Base-by-base conservation (phyloP, 129 eudicot species). In the Erigeron canadensis region DNA sequence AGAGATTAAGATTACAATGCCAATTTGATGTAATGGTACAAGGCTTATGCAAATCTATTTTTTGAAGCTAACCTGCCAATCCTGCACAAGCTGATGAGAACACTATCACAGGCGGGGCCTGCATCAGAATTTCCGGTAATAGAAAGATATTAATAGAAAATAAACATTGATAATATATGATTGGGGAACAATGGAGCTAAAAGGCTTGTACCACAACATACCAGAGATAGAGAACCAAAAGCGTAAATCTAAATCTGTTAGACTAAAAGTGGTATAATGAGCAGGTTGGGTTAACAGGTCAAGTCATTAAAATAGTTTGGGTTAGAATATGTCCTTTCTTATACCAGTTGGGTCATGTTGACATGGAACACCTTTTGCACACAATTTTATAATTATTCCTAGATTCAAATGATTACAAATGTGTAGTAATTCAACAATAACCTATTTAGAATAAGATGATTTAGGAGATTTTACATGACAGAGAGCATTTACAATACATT, bases 61-160 rank as follows among this genome's bases (percentile, higher is more conserved):
- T 41, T 10, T 45, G 48, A 8, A 70, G 63, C 89, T 78, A 42
- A 86, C 93, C 97, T 82, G 87, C 86, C 63, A 91, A 68, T 40
- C 97, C 97, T 45, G 97, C 96, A 83, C 97, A 91, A 18, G 87
- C 97, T 40, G 90, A 86, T 67, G 97, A 91, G 82, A 91, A 88
- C 17, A 91, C 85, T 81, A 91, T 84, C 67, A 91, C 93, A 8
- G 99, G 97, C 0, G 99, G 99, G 19, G 96, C 96, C 99, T 95
- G 92, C 81, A 80, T 60, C 16, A 54, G 55, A 46, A 44, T 54
- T 45, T 73, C 41, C 19, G 65, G 65, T 46, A 21, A 59, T 8
- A 0, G 6, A 43, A 73, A 69, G 51, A 73, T 42, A 71, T 7
- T 45, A 28, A 65, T 62, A 55, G 54, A 70, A 74, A 46, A 53